Evolutionary conservation across 192 early-diverging fungal genomes (phyloP).

Genomic region (Coemansia sp.): DNA sequence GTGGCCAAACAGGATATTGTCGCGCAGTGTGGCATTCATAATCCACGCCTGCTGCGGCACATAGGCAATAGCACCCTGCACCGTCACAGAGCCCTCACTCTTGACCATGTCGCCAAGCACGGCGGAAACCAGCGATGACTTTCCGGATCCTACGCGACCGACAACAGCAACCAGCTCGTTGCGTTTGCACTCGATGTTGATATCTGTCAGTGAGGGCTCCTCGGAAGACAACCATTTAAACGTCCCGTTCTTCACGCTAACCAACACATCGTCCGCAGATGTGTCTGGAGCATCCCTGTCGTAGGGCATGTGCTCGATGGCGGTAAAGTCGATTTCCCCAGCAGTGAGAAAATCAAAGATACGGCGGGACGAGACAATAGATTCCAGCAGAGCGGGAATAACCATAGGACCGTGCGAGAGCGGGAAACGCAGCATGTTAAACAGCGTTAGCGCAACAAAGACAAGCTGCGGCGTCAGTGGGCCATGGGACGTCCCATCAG

Average conservation of each 20-base stretch:
- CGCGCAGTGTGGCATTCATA: conserved; percentile 64
- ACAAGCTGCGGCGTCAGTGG: conserved; percentile 54
- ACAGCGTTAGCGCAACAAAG: conserved; percentile 54
- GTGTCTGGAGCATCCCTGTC: conserved; percentile 33
- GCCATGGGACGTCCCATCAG: conserved; percentile 38
- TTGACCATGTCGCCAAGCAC: conserved; percentile 63
- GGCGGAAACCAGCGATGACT: conserved; percentile 64
- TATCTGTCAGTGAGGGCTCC: conserved; percentile 37
- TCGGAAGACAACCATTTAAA: conserved; percentile 60
- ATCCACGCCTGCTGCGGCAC: conserved; percentile 70
- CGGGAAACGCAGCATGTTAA: conserved; percentile 54
- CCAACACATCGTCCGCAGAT: conserved; percentile 25
- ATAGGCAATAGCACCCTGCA: conserved; percentile 56
- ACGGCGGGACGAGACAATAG: conserved; percentile 40
- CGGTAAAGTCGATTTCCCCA: conserved; percentile 45
- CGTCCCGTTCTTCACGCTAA: conserved; percentile 25
- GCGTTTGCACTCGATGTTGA: conserved; percentile 46
- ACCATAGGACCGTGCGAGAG: conserved; percentile 35
- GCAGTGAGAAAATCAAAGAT: conserved; percentile 41
- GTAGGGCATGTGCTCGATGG: conserved; percentile 34
- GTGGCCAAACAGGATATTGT: conserved; percentile 71
- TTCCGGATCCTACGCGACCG: conserved; percentile 67
- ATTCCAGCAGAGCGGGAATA: conserved; percentile 38
- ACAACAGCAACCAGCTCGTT: conserved; percentile 63
- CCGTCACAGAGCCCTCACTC: conserved; percentile 30